Percentiles rank a stretch among this genome's conserved stretches.
These are phyloP conservation scores for Magnusiomyces starmeri DNA, from an alignment of 1,139 yeast species.

Conservation along the genomic window DNA sequence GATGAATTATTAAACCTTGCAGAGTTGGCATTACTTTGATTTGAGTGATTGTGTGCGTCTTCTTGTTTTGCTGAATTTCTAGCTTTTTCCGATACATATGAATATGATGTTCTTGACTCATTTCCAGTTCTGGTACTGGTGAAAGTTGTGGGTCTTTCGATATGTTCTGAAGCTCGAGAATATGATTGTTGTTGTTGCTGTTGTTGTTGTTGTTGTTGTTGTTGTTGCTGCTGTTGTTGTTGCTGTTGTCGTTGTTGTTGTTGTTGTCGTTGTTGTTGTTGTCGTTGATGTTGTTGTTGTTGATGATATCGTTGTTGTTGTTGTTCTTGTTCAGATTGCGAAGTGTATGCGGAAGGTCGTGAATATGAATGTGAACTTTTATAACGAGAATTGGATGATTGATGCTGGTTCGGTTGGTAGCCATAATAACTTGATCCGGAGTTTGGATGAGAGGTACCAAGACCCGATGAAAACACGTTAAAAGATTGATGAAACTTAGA, in stretches of 20 bases:
- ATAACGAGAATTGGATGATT: no score
- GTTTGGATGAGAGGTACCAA: background rate
- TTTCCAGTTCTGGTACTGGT: background rate
- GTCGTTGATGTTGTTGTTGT: background rate
- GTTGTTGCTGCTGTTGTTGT: background rate
- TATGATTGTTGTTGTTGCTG: background rate
- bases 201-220: constrained; percentile 1
- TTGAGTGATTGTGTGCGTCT: no score
- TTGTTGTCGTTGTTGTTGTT: background rate
- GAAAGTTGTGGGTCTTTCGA: background rate
- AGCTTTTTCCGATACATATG: background rate
- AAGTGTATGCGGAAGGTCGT: background rate
- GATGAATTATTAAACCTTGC: no score
- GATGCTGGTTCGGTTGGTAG: no score
- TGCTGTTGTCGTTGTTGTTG: background rate
- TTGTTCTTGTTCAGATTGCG: background rate
- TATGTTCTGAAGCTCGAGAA: background rate
- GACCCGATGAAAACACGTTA: background rate
- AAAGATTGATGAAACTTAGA: no score
- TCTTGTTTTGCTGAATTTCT: background rate
- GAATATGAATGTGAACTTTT: no score
- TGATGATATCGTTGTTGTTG: background rate
- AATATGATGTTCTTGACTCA: background rate
- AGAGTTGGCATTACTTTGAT: no score
- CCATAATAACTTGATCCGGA: background rate